Conservation (phyloP, 257 asterid genomes). For the Capsicum baccatum region DNA sequence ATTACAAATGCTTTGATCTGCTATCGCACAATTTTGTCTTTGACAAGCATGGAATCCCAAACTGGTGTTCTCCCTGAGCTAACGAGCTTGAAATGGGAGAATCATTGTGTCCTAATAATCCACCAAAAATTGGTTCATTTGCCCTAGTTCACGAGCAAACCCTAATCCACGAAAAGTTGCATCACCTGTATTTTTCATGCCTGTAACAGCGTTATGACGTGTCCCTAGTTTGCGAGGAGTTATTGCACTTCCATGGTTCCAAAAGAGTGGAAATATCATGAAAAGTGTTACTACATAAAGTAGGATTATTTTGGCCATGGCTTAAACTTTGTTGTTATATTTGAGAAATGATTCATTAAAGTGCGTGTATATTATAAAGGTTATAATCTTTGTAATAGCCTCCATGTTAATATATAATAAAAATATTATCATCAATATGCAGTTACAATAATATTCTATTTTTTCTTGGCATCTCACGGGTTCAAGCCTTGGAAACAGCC, state of each 20-base stretch:
- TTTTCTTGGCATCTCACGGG: neutral
- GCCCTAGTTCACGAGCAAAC: neutral
- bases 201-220: neutral
- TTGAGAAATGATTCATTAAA: neutral
- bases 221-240: neutral
- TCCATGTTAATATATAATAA: neutral
- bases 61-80: neutral
- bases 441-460: too few species aligned
- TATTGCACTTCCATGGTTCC: constrained; percentile 17
- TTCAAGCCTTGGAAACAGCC: neutral
- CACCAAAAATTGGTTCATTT: neutral
- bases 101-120: neutral
- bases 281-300: neutral
- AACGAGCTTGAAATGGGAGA: neutral
- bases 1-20: neutral
- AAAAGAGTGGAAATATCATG: constrained; percentile 9
- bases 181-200: neutral
- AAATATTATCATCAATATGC: neutral
- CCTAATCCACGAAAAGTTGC: neutral
- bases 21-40: neutral
- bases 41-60: neutral
- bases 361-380: neutral
- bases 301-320: neutral
- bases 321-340: neutral
- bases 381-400: too few species aligned